A percentile compares a stretch with the other conserved stretches of the same genome.
phyloP scores from a whole-genome alignment of 768 basidiomycete genomes.

The Rubroboletus pulcherrimus region DNA sequence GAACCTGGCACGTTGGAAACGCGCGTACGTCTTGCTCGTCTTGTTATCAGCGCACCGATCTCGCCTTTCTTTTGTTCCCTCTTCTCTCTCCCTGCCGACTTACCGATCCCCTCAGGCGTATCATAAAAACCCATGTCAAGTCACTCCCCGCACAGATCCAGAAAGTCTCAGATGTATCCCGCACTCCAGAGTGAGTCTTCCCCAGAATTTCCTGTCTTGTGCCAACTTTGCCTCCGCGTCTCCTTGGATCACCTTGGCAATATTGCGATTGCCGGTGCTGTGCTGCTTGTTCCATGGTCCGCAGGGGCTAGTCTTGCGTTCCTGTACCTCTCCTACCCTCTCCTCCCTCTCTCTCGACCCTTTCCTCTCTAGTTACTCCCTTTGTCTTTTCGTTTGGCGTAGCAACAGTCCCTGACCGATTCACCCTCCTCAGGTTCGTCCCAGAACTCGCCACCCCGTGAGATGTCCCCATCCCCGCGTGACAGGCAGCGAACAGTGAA shows the following conservation, averaged over 20 bases:
- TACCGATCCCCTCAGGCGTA: background rate
- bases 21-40: conserved; percentile 37
- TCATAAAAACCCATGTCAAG: conserved; percentile 46
- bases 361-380: background rate
- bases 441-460: conserved; percentile 36
- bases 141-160: conserved; percentile 56
- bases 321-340: background rate
- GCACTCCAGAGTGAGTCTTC: conserved; percentile 44
- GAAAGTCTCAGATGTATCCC: conserved; percentile 49
- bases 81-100: background rate
- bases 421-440: conserved; percentile 11
- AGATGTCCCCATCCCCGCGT: conserved; percentile 42
- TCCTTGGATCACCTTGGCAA: background rate
- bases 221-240: background rate
- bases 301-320: background rate
- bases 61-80: conserved; percentile 31
- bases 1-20: conserved; percentile 60
- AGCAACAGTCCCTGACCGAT: conserved; percentile 1
- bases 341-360: background rate
- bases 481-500: conserved; percentile 53
- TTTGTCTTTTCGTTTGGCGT: background rate
- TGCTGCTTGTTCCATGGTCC: background rate
- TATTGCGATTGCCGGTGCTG: background rate
- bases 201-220: conserved; percentile 2
- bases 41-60: conserved; percentile 32